A percentile compares a stretch with the other conserved stretches of the same genome.
These are phyloP conservation scores for Crithidia brevicula DNA, from an alignment of 208 protist species.

Conservation along the genomic window DNA sequence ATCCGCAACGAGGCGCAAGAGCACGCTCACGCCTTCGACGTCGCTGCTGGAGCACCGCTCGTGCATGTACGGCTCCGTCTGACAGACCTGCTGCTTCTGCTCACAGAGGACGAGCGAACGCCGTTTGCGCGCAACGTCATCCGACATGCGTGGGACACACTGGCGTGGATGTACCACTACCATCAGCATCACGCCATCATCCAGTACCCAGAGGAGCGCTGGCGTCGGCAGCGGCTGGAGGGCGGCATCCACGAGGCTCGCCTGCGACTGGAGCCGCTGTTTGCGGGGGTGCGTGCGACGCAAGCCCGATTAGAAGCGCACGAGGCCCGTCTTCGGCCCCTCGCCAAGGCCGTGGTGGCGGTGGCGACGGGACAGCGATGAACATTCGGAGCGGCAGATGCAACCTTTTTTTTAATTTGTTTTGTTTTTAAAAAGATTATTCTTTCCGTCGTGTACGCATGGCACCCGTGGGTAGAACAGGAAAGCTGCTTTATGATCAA, in stretches of 20 bases:
- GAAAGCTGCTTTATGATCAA: too few relatives aligned
- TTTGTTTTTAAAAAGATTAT: background rate
- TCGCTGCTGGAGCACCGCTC: background rate
- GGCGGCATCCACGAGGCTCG: conserved; percentile 20
- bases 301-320: conserved; percentile 26
- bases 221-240: conserved; percentile 17
- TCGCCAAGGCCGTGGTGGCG: conserved; percentile 26
- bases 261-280: conserved; percentile 18
- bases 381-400: background rate
- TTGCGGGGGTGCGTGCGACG: conserved; percentile 10
- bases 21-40: background rate
- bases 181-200: conserved; percentile 21
- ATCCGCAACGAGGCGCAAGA: background rate
- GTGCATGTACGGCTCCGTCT: conserved; percentile 18
- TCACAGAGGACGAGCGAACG: conserved; percentile 27
- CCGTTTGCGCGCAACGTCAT: conserved; percentile 27
- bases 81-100: conserved; percentile 26
- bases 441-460: too few relatives aligned
- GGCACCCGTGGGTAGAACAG: too few relatives aligned
- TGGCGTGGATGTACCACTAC: conserved; percentile 57
- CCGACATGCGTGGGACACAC: conserved; percentile 38
- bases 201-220: conserved; percentile 12
- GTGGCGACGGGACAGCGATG: conserved; percentile 5
- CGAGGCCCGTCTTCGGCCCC: conserved; percentile 31
- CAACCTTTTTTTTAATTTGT: background rate